A percentile compares a stretch with the other conserved stretches of the same genome.
Evolutionary conservation across 495 filamentous ascomycete genomes (phyloP).

Genomic region (Pseudotulostoma volvatum): DNA sequence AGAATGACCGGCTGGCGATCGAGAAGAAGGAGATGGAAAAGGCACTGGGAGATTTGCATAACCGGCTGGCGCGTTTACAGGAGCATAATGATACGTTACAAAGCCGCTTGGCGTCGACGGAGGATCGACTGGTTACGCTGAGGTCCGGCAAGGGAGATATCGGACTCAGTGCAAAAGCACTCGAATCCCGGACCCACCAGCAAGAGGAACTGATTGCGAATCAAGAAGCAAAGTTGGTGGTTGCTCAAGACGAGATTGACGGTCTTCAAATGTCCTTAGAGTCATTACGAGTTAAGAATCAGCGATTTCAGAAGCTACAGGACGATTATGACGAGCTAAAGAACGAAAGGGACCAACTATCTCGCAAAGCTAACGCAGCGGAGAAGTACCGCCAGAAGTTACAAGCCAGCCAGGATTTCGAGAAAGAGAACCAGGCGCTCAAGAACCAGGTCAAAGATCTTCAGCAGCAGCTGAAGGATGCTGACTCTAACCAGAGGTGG

Average conservation of each 20-base stretch:
- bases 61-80: conserved; percentile 39
- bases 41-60: conserved; percentile 36
- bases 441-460: conserved; percentile 43
- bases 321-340: conserved; percentile 57
- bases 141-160: conserved; percentile 29
- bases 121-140: conserved; percentile 29
- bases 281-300: conserved; percentile 25
- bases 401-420: conserved; percentile 50
- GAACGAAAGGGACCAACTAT: conserved; percentile 53
- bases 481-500: conserved; percentile 29
- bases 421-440: conserved; percentile 52
- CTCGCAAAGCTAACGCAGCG: conserved; percentile 62
- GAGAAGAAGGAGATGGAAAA: conserved; percentile 38
- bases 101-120: conserved; percentile 27
- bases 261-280: conserved; percentile 27
- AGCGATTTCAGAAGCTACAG: conserved; percentile 39
- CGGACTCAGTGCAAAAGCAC: conserved; percentile 27
- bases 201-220: conserved; percentile 40
- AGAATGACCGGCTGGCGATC: conserved; percentile 32
- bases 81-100: conserved; percentile 39
- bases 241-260: conserved; percentile 26
- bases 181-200: conserved; percentile 32
- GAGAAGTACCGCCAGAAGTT: conserved; percentile 64
- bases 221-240: conserved; percentile 40
- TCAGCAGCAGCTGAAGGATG: conserved; percentile 39